Base-by-base conservation (phyloP, 2,329 filamentous ascomycete genomes). In the Colletotrichum spinosum region DNA sequence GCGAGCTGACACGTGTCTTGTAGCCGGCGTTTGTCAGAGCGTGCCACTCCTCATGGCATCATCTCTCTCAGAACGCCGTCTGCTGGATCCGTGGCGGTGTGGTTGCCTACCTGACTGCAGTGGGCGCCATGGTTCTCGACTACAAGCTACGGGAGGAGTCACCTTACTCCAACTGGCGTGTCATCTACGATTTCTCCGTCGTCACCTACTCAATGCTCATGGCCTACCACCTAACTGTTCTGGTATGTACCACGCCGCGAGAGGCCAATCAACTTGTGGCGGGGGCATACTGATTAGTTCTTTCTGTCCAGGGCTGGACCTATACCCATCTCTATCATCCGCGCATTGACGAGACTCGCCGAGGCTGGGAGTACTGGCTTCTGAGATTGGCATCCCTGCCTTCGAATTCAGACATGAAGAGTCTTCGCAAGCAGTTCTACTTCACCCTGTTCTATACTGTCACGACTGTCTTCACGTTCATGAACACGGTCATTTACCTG, bases 401-500 rank as follows among this genome's bases (percentile, higher is more conserved):
- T 2, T 72, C 25, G 25, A 25, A 25, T 25, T 25, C 73, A 49
- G 77, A 82, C 65, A 77, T 79, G 67, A 73, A 71, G 8, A 78
- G 71, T 55, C 77, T 77, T n/a, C 75, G 77, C 42, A 79, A 80
- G 44, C 80, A 80, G 34, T 81, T 82, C 69, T 76, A 77, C 69
- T 86, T 86, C 69, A 84, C 81, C 60, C 64, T 86, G 71, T 85
- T 84, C 72, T 85, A 85, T 72, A 81, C 80, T 1, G 69, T 77
- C 10, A 75, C 79, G 1, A 79, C 79, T 15, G 80, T 84, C 25
- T 84, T 83, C 58, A 71, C 78, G 17, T 81, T 86, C 62, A 78
- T 84, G 74, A 86, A 85, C 69, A 81, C 81, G 11, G 73, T 80
- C 60, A 76, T 84, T 35, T 86, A 84, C 76, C 86, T 83, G 81